Evolutionary conservation across 345 rosid species (phyloP).

Genomic region (Citrus sinensis): DNA sequence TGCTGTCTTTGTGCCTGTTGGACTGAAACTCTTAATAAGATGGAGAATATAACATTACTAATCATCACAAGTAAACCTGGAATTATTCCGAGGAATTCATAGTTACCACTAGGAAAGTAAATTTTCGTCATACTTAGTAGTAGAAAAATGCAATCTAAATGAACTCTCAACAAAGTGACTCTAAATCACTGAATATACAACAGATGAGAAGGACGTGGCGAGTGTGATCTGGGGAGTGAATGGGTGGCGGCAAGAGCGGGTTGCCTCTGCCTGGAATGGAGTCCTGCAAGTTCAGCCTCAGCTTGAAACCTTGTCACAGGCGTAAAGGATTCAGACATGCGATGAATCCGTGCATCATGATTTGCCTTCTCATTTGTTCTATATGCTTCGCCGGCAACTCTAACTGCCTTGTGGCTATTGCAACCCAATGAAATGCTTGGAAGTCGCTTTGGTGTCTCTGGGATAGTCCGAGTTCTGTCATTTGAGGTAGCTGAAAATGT

Average conservation of each 20-base stretch:
- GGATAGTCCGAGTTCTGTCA: constrained; percentile 14
- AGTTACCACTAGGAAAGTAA: neutral
- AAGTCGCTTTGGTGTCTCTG: constrained; percentile 33
- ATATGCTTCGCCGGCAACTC: constrained; percentile 55
- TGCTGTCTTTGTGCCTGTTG: no score
- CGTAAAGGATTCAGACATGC: constrained; percentile 19
- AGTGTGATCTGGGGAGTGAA: constrained; percentile 32
- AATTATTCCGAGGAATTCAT: constrained; percentile 1
- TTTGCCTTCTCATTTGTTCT: constrained; percentile 31
- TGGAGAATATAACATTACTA: neutral
- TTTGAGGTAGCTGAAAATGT: constrained; percentile 20
- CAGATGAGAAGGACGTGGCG: constrained; percentile 28
- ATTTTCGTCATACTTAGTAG: neutral
- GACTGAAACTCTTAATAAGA: neutral
- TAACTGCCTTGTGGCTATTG: constrained; percentile 64
- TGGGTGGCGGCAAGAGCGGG: constrained; percentile 24
- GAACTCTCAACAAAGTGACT: neutral
- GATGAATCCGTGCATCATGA: constrained; percentile 21
- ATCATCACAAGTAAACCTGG: neutral
- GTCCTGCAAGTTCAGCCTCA: constrained; percentile 35
- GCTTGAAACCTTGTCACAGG: constrained; percentile 41
- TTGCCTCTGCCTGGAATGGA: constrained; percentile 29
- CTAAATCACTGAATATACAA: constrained; percentile 34
- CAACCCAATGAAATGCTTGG: constrained; percentile 56
- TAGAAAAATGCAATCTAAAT: neutral